Conservation (phyloP, 140 eudicot genomes). For the Stevia rebaudiana region DNA sequence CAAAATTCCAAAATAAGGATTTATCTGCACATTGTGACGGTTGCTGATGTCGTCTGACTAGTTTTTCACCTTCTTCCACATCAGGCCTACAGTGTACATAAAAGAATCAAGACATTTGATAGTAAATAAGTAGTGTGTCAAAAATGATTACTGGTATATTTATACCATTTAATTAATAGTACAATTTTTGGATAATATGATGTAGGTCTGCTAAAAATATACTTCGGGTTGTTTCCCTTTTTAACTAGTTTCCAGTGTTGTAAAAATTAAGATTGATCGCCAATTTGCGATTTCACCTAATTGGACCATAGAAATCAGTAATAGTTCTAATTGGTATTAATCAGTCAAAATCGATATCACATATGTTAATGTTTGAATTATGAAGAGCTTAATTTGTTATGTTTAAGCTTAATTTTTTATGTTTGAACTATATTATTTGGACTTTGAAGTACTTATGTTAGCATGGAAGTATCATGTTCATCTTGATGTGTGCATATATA, state of each 20-base stretch:
- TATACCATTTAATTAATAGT: not conserved
- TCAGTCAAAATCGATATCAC: no score
- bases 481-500: no score
- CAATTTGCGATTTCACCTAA: no score
- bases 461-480: no score
- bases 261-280: no score
- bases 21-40: conserved; percentile 79
- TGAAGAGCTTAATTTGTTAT: no score
- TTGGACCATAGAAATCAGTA: no score
- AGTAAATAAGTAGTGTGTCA: not conserved
- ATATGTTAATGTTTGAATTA: no score
- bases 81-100: conserved; percentile 64
- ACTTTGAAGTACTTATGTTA: no score
- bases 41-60: conserved; percentile 70
- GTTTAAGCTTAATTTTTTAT: no score
- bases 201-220: not conserved
- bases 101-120: not conserved
- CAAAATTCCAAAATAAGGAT: conserved; percentile 77
- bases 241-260: not conserved
- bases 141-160: not conserved
- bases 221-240: not conserved
- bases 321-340: no score
- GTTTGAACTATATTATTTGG: no score
- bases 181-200: not conserved
- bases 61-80: conserved; percentile 83